Evolutionary conservation across 164 flowering plant species (phyloP).

Genomic region (Vitis rotundifolia): DNA sequence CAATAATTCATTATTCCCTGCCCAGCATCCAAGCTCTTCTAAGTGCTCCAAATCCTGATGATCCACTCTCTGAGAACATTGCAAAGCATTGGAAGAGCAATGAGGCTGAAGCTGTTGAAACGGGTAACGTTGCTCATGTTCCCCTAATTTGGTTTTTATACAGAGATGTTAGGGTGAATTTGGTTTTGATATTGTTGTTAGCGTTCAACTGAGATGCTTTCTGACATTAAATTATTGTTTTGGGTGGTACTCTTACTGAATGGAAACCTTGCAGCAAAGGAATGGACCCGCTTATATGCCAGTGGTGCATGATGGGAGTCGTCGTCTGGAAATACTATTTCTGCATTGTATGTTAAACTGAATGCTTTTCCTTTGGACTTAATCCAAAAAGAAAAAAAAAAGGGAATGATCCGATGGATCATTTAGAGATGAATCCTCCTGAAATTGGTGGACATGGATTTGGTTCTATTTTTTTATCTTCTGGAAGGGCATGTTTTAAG

Average conservation of each 20-base stretch:
- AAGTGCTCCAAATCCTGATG: constrained; percentile 98
- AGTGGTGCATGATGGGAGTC: constrained; percentile 48
- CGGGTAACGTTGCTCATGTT: constrained; percentile 44
- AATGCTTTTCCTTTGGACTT: not conserved
- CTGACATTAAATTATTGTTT: not conserved
- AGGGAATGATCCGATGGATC: too few species aligned
- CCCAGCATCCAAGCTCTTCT: constrained; percentile 83
- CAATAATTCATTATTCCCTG: too few species aligned
- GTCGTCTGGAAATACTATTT: not conserved
- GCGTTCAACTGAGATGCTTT: too few species aligned
- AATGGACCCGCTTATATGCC: constrained; percentile 92
- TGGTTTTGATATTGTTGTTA: too few species aligned
- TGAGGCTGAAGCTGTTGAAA: constrained; percentile 95
- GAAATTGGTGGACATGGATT: too few species aligned
- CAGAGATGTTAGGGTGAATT: too few species aligned
- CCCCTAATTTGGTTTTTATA: too few species aligned
- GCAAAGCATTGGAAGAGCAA: constrained; percentile 98
- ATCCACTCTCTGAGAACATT: constrained; percentile 93
- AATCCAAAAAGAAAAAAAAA: too few species aligned
- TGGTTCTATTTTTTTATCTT: too few species aligned
- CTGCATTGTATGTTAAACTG: not conserved
- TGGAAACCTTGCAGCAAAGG: constrained; percentile 67
- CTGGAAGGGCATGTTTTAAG: too few species aligned
- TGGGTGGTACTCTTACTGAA: not conserved
- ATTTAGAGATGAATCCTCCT: too few species aligned